A percentile compares a stretch with the other conserved stretches of the same genome.
Evolutionary conservation across 1,284 basidiomycete species (phyloP).

Genomic region (Sporisorium sorghi): DNA sequence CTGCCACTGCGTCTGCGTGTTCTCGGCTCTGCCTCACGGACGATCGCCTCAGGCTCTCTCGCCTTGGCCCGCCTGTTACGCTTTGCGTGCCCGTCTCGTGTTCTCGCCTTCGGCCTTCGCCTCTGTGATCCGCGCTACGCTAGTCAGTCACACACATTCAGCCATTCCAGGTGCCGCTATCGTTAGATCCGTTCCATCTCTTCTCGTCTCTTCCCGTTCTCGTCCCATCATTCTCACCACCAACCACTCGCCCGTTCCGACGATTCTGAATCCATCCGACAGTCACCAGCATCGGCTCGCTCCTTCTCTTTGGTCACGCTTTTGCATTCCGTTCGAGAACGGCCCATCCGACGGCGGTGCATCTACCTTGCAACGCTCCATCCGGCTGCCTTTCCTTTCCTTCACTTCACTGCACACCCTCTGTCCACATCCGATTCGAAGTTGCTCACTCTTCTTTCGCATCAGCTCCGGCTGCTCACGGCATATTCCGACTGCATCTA

Average conservation of each 20-base stretch:
- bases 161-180: background rate
- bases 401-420: background rate
- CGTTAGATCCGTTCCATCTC: background rate
- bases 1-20: constrained; percentile 4
- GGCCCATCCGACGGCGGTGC: background rate
- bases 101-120: background rate
- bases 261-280: background rate
- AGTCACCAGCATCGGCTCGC: background rate
- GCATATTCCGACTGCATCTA: background rate
- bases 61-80: constrained; percentile 9
- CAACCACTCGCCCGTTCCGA: background rate
- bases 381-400: background rate
- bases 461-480: background rate
- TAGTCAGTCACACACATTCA: background rate
- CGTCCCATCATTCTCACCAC: background rate
- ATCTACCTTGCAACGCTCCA: background rate
- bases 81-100: too few species aligned
- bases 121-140: background rate
- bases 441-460: background rate
- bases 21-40: constrained; percentile 29
- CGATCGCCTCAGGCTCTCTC: constrained; percentile 26
- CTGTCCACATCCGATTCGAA: background rate
- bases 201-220: background rate
- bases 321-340: background rate
- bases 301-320: background rate